These are phyloP conservation scores for Stachybotrys elegans DNA, from an alignment of 2,329 filamentous ascomycete genomes.

Conservation along the genomic window DNA sequence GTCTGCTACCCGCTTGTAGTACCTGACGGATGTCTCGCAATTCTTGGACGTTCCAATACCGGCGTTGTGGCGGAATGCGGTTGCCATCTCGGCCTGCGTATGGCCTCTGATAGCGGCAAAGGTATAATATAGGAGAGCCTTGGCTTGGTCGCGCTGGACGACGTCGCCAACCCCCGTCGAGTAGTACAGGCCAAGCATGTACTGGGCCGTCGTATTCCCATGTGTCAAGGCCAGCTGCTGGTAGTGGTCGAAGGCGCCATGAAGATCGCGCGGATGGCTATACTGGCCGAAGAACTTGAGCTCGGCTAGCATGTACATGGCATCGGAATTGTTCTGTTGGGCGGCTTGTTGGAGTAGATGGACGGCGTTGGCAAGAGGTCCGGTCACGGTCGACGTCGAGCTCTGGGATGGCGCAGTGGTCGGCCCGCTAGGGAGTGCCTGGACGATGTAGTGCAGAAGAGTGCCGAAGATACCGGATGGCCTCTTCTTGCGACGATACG, in stretches of 20 bases:
- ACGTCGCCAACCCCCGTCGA: slow-evolving; percentile 83
- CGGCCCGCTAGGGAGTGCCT: slow-evolving; percentile 45
- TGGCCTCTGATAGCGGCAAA: slow-evolving; percentile 84
- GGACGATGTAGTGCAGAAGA: slow-evolving; percentile 38
- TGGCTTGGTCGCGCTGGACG: slow-evolving; percentile 81
- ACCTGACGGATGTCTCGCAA: slow-evolving; percentile 78
- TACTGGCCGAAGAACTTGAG: slow-evolving; percentile 98
- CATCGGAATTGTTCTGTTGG: slow-evolving; percentile 65
- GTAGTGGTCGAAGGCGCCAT: slow-evolving; percentile 76
- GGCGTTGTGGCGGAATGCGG: slow-evolving; percentile 78
- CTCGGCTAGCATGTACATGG: slow-evolving; percentile 83
- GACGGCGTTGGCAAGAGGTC: slow-evolving; percentile 45
- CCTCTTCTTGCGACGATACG: slow-evolving; percentile 38
- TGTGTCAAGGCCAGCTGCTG: slow-evolving; percentile 66
- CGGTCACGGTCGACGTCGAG: slow-evolving; percentile 28
- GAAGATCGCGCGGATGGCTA: slow-evolving; percentile 77
- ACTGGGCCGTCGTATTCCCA: slow-evolving; percentile 88
- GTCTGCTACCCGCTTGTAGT: slow-evolving; percentile 91
- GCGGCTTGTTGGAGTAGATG: slow-evolving; percentile 48
- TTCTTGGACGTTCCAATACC: slow-evolving; percentile 82
- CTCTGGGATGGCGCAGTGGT: slow-evolving; percentile 39
- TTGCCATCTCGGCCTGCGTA: slow-evolving; percentile 85
- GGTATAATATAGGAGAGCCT: slow-evolving; percentile 88
- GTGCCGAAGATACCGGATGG: slow-evolving; percentile 38
- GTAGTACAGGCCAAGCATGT: slow-evolving; percentile 95